phyloP scores from a whole-genome alignment of 176 grass and related monocot genomes.

The Oryza glumipatula region DNA sequence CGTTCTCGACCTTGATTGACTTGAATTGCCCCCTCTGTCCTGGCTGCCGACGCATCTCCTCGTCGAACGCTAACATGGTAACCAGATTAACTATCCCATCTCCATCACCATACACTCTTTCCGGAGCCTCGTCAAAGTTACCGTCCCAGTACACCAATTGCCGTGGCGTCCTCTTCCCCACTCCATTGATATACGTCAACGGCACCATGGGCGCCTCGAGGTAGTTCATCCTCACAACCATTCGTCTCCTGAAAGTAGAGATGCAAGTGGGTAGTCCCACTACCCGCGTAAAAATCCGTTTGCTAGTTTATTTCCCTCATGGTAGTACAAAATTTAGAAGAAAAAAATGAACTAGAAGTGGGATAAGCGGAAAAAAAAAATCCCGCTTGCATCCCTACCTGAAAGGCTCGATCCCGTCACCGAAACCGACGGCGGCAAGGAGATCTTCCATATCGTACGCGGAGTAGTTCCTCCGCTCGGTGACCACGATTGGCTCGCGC shows the following conservation, averaged over 20 bases:
- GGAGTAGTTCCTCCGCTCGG: not conserved
- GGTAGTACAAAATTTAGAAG: too few species aligned
- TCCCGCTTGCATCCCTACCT: too few species aligned
- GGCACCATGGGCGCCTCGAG: constrained; percentile 4
- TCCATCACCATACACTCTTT: not conserved
- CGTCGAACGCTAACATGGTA: not conserved
- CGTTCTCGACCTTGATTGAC: not conserved
- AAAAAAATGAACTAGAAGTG: too few species aligned
- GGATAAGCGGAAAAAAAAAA: too few species aligned
- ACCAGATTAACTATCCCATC: not conserved
- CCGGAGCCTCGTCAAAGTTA: not conserved
- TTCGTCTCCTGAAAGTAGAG: not conserved
- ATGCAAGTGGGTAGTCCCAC: too few species aligned
- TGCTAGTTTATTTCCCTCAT: too few species aligned
- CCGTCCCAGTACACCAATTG: not conserved
- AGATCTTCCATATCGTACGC: not conserved
- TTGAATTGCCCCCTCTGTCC: not conserved
- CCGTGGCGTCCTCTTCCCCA: not conserved
- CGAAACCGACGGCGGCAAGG: not conserved
- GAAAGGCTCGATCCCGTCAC: not conserved
- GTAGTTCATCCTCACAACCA: not conserved
- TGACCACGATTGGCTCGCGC: not conserved
- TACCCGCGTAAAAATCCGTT: too few species aligned
- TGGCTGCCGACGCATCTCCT: not conserved
- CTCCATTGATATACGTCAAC: not conserved